A percentile compares a stretch with the other conserved stretches of the same genome.
phyloP scores from a whole-genome alignment of 495 filamentous ascomycete genomes.

The Penicillium angulare region DNA sequence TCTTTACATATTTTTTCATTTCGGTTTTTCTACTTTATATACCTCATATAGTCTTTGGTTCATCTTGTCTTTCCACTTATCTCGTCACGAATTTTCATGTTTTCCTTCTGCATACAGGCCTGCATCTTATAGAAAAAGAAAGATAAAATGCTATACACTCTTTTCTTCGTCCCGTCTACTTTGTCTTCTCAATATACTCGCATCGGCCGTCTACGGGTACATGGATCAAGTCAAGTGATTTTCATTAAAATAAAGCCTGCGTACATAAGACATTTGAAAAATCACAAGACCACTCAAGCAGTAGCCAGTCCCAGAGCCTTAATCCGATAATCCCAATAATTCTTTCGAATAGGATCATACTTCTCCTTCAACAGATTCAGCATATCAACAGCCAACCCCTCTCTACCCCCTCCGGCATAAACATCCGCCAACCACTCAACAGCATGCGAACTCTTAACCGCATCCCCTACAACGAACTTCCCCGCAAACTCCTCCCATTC shows the following conservation, averaged over 20 bases:
- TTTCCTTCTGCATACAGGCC: not conserved
- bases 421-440: constrained; percentile 86
- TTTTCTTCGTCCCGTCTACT: no score
- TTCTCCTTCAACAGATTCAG: constrained; percentile 72
- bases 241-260: no score
- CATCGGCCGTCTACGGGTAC: no score
- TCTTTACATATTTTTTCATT: not conserved
- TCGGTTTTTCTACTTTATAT: not conserved
- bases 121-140: not conserved
- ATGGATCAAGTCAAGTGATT: no score
- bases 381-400: constrained; percentile 45
- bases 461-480: constrained; percentile 58
- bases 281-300: no score
- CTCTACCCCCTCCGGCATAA: constrained; percentile 57
- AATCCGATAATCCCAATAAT: constrained; percentile 88
- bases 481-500: constrained; percentile 63
- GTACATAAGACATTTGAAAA: not conserved
- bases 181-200: no score
- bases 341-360: constrained; percentile 86
- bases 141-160: not conserved
- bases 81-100: not conserved
- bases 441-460: constrained; percentile 75
- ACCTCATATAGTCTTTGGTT: not conserved
- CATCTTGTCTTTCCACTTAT: not conserved
- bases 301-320: not conserved